Conservation (phyloP, 139 green algal species). For the Micromonas pusilla region DNA sequence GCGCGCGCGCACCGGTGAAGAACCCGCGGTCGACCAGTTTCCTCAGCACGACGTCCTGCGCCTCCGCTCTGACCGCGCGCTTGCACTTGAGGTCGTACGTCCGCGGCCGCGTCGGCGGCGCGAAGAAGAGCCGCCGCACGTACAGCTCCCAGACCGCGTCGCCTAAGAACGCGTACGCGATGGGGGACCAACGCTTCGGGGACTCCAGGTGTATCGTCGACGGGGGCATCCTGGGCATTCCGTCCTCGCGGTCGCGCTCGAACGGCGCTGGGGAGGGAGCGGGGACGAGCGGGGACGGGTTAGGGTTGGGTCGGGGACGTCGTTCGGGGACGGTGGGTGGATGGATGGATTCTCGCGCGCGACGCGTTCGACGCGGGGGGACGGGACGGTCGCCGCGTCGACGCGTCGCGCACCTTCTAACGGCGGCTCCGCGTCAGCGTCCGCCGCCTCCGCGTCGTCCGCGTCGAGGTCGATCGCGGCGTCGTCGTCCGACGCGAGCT, state of each 20-base stretch:
- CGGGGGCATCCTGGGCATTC: neutral
- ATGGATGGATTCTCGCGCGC: no score
- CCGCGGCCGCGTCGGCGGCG: neutral
- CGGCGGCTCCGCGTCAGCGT: no score
- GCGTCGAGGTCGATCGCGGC: slow-evolving; percentile 1
- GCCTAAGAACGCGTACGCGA: slow-evolving; percentile 22
- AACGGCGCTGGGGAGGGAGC: neutral
- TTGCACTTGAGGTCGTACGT: slow-evolving; percentile 23
- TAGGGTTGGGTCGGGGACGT: no score
- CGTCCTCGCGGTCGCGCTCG: neutral
- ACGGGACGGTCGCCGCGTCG: no score
- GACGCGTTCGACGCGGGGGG: no score
- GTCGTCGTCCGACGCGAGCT: neutral
- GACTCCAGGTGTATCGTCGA: neutral
- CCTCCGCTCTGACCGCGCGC: neutral
- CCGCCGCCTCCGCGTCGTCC: neutral
- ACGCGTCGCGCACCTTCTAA: no score
- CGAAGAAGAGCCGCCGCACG: slow-evolving; percentile 12
- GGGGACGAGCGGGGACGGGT: no score
- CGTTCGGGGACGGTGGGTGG: no score
- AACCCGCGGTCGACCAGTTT: neutral
- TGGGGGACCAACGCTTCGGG: neutral
- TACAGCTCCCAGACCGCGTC: slow-evolving; percentile 32
- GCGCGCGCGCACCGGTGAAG: no score
- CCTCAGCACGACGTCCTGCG: slow-evolving; percentile 11